A percentile compares a stretch with the other conserved stretches of the same genome.
Evolutionary conservation across 1,139 yeast species (phyloP).

Genomic region (Hyphopichia buzzinii): DNA sequence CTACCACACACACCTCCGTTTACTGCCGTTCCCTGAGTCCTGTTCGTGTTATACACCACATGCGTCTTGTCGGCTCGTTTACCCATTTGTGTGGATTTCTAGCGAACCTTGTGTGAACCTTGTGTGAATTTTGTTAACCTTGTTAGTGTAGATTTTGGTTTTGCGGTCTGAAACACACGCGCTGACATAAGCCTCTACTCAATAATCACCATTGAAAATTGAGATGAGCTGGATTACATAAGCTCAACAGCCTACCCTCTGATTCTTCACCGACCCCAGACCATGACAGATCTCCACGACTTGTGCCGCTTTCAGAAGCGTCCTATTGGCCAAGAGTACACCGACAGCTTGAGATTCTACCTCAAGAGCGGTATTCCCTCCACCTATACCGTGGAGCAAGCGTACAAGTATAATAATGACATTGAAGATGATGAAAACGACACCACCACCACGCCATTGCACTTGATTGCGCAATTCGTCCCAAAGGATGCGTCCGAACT

Average conservation of each 20-base stretch:
- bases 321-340: slow-evolving; percentile 52
- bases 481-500: slow-evolving; percentile 44
- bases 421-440: slow-evolving; percentile 37
- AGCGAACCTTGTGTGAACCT: too few relatives aligned
- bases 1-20: too few relatives aligned
- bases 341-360: slow-evolving; percentile 42
- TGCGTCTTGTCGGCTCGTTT: too few relatives aligned
- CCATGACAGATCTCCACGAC: slow-evolving; percentile 76
- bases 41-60: too few relatives aligned
- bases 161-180: too few relatives aligned
- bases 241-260: slow-evolving; percentile 1
- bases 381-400: slow-evolving; percentile 80
- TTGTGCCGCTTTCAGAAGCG: slow-evolving; percentile 55
- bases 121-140: too few relatives aligned
- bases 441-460: slow-evolving; percentile 76
- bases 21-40: too few relatives aligned
- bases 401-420: slow-evolving; percentile 49
- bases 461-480: slow-evolving; percentile 53
- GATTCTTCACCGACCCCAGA: background rate
- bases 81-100: too few relatives aligned
- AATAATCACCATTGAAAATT: too few relatives aligned
- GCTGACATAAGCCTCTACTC: too few relatives aligned
- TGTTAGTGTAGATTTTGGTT: too few relatives aligned
- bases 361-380: slow-evolving; percentile 71
- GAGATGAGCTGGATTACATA: too few relatives aligned